phyloP scores from a whole-genome alignment of 1,284 basidiomycete genomes.

The Sanghuangporus baumii region DNA sequence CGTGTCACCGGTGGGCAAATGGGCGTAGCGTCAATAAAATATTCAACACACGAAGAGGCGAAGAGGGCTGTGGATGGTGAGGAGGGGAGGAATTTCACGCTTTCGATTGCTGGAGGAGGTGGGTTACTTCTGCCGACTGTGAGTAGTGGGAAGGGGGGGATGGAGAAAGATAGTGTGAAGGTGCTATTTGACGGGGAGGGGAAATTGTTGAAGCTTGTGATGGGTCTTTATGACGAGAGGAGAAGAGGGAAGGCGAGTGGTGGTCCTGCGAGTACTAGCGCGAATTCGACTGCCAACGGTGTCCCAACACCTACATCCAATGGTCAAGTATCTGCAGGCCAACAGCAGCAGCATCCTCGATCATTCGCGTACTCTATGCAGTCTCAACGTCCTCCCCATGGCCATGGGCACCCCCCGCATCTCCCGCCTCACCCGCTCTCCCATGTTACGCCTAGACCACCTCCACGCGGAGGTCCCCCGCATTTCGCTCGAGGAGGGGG shows the following conservation, averaged over 20 bases:
- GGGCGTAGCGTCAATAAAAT: slow-evolving; percentile 80
- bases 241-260: slow-evolving; percentile 45
- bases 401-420: slow-evolving; percentile 10
- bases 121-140: not conserved
- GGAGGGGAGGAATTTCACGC: slow-evolving; percentile 43
- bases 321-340: slow-evolving; percentile 10
- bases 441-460: slow-evolving; percentile 3
- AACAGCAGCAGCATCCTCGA: not conserved
- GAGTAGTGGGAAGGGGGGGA: not conserved
- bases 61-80: slow-evolving; percentile 56
- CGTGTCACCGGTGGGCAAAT: slow-evolving; percentile 75
- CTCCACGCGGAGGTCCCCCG: not conserved
- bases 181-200: slow-evolving; percentile 64
- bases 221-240: slow-evolving; percentile 54
- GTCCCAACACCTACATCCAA: slow-evolving; percentile 15
- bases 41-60: slow-evolving; percentile 53
- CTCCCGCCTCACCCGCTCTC: slow-evolving; percentile 17
- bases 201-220: slow-evolving; percentile 47
- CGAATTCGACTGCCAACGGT: not conserved
- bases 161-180: slow-evolving; percentile 43
- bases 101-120: slow-evolving; percentile 2
- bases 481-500: not conserved
- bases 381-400: not conserved
- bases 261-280: not conserved
- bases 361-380: not conserved